These are phyloP conservation scores for Tylopilus balloui DNA, from an alignment of 768 basidiomycete species.

Conservation along the genomic window DNA sequence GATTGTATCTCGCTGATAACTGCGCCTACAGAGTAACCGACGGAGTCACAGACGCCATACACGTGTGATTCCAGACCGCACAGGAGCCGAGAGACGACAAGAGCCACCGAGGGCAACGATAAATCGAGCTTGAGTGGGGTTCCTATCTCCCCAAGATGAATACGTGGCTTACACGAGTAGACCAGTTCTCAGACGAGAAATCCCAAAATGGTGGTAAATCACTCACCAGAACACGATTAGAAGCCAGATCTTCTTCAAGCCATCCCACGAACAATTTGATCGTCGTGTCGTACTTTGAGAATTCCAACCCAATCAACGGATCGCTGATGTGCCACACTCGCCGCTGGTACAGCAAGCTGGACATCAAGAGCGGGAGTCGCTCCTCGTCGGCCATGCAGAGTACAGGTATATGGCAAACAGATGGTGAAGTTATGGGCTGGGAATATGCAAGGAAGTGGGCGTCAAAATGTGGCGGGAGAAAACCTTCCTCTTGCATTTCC, in stretches of 20 bases:
- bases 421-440: not conserved
- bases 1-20: not conserved
- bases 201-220: not conserved
- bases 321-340: constrained; percentile 4
- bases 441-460: not conserved
- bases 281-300: constrained; percentile 6
- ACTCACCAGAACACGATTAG: constrained; percentile 1
- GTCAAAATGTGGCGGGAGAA: not conserved
- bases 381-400: constrained; percentile 8
- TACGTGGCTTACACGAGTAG: constrained; percentile 1
- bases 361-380: constrained; percentile 5
- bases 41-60: not conserved
- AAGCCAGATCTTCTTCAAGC: not conserved
- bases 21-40: not conserved
- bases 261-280: constrained; percentile 4
- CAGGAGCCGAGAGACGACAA: not conserved
- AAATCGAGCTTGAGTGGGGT: constrained; percentile 1
- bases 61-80: not conserved
- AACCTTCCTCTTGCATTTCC: not conserved
- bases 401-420: constrained; percentile 6
- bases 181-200: not conserved
- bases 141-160: constrained; percentile 5
- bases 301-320: constrained; percentile 5
- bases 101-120: constrained; percentile 2
- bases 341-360: constrained; percentile 9